Evolutionary conservation across 2,329 filamentous ascomycete species (phyloP).

Genomic region (Cytospora chrysosperma): DNA sequence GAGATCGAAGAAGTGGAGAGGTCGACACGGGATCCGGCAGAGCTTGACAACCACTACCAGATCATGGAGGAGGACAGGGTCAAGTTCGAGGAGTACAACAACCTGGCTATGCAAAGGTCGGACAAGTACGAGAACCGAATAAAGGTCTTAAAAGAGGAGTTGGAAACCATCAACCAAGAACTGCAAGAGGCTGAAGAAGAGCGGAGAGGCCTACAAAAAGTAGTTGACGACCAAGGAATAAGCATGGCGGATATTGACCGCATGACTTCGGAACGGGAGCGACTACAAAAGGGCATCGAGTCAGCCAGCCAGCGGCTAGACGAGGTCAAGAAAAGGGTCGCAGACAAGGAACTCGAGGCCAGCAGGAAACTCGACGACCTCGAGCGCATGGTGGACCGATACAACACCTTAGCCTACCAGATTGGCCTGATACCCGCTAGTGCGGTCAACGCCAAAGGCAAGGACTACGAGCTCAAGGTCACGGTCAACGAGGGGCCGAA

Average conservation of each 20-base stretch:
- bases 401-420: constrained; percentile 93
- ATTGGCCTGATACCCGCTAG: constrained; percentile 85
- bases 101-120: constrained; percentile 76
- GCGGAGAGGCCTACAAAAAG: constrained; percentile 72
- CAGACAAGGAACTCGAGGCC: constrained; percentile 86
- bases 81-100: constrained; percentile 96
- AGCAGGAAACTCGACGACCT: constrained; percentile 84
- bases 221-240: constrained; percentile 89
- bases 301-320: constrained; percentile 73
- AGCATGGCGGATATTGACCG: constrained; percentile 98
- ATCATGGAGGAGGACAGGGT: constrained; percentile 91
- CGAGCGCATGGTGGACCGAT: constrained; percentile 84
- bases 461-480: constrained; percentile 80
- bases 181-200: constrained; percentile 81
- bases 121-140: constrained; percentile 85
- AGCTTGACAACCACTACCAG: constrained; percentile 85
- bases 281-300: constrained; percentile 86
- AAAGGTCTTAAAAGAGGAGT: constrained; percentile 79
- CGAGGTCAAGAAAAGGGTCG: constrained; percentile 77
- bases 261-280: constrained; percentile 93
- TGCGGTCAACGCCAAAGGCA: constrained; percentile 80
- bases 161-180: constrained; percentile 74
- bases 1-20: constrained; percentile 91
- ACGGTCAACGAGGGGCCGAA: constrained; percentile 76
- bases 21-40: constrained; percentile 76